Percentiles rank a stretch among this genome's conserved stretches.
Conservation (phyloP, 2,329 filamentous ascomycete genomes). For the Aspergillus calidoustus region DNA sequence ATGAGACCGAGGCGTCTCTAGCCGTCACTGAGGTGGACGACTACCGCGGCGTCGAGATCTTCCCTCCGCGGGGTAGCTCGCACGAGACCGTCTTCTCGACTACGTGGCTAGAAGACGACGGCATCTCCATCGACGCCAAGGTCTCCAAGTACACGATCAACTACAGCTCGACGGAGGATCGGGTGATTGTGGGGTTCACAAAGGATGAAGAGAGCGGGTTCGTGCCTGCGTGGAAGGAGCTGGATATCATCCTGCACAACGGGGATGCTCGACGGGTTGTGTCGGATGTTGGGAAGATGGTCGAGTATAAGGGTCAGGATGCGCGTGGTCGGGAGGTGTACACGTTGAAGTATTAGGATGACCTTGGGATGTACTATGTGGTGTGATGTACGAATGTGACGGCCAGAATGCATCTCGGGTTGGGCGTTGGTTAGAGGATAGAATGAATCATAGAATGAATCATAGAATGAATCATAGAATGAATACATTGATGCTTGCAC, state of each 20-base stretch:
- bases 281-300: conserved; percentile 36
- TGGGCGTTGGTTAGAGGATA: background rate
- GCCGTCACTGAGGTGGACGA: conserved; percentile 53
- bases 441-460: background rate
- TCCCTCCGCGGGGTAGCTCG: conserved; percentile 53
- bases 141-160: conserved; percentile 50
- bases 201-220: conserved; percentile 49
- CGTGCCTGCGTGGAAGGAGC: conserved; percentile 54
- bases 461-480: too few species aligned
- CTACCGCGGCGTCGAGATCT: conserved; percentile 62
- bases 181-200: conserved; percentile 50
- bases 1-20: conserved; percentile 51
- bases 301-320: conserved; percentile 36
- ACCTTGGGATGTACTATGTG: background rate
- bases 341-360: conserved; percentile 30
- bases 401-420: background rate
- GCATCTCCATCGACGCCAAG: conserved; percentile 51
- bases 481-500: too few species aligned
- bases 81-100: conserved; percentile 45
- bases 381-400: background rate
- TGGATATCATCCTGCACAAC: conserved; percentile 57
- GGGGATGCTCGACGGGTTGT: conserved; percentile 53
- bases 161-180: conserved; percentile 51
- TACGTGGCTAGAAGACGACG: conserved; percentile 63
- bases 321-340: conserved; percentile 35